Percentiles rank a stretch among this genome's conserved stretches.
Evolutionary conservation across 805 yeast species (phyloP).

Genomic region (Tetrapisispora pingtungensis): DNA sequence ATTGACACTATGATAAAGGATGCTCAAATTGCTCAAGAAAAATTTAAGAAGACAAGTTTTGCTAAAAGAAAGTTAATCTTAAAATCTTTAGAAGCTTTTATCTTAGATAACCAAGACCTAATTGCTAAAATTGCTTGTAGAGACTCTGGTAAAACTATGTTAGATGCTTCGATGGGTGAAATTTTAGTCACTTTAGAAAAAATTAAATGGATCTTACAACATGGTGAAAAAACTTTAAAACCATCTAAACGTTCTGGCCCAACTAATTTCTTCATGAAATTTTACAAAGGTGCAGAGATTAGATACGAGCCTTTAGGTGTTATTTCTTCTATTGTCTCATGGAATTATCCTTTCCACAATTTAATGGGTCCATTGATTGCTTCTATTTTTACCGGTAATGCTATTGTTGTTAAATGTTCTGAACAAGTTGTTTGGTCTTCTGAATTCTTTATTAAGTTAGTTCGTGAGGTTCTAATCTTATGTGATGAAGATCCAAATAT

Average conservation of each 20-base stretch:
- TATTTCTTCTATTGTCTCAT: conserved; percentile 82
- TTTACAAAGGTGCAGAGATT: conserved; percentile 87
- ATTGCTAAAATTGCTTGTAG: conserved; percentile 90
- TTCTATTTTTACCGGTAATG: conserved; percentile 82
- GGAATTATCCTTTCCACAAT: conserved; percentile 98
- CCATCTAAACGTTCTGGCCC: conserved; percentile 81
- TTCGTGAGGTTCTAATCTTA: conserved; percentile 58
- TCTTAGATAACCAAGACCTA: conserved; percentile 72
- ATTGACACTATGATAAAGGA: conserved; percentile 52
- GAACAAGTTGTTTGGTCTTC: conserved; percentile 97
- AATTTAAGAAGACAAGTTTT: conserved; percentile 38
- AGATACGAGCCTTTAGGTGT: conserved; percentile 85
- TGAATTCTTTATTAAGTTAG: conserved; percentile 60
- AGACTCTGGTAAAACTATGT: conserved; percentile 91
- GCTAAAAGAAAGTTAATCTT: conserved; percentile 61
- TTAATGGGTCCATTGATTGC: conserved; percentile 88
- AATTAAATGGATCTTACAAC: conserved; percentile 74
- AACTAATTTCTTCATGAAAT: conserved; percentile 63
- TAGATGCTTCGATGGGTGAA: conserved; percentile 95
- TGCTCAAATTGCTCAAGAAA: conserved; percentile 28
- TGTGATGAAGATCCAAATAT: conserved; percentile 72
- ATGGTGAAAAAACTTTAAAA: conserved; percentile 66
- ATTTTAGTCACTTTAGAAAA: conserved; percentile 92
- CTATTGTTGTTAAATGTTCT: conserved; percentile 84
- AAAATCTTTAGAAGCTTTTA: conserved; percentile 57